Conservation (phyloP, 345 rosid genomes). For the Noccaea caerulescens region DNA sequence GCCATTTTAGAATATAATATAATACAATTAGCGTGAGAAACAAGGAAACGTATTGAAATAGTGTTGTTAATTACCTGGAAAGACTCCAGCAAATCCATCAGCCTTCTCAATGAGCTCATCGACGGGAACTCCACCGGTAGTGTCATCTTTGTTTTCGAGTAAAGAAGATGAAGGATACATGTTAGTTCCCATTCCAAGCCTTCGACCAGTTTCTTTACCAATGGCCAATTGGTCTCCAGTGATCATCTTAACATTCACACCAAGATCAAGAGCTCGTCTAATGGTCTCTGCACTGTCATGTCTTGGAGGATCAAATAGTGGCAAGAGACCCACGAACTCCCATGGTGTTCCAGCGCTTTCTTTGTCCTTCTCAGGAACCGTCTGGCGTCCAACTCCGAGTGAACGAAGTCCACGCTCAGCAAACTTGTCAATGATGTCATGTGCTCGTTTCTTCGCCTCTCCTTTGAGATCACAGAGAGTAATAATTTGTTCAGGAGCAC, state of each 20-base stretch:
- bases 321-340: constrained; percentile 87
- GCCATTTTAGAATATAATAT: neutral
- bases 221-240: constrained; percentile 92
- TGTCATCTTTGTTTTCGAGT: constrained; percentile 64
- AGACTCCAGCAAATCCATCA: constrained; percentile 95
- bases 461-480: constrained; percentile 58
- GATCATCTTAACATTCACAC: constrained; percentile 96
- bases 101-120: constrained; percentile 95
- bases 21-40: neutral
- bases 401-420: constrained; percentile 89
- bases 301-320: constrained; percentile 94
- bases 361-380: constrained; percentile 63
- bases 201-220: constrained; percentile 91
- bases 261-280: constrained; percentile 78
- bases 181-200: constrained; percentile 96
- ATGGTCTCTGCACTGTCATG: constrained; percentile 97
- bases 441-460: constrained; percentile 59
- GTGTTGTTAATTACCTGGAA: constrained; percentile 59
- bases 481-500: constrained; percentile 81
- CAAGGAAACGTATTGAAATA: neutral
- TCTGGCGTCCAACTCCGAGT: constrained; percentile 65
- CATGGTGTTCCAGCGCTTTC: constrained; percentile 74
- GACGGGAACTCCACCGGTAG: constrained; percentile 57
- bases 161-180: constrained; percentile 94
- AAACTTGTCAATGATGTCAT: constrained; percentile 74